phyloP scores from a whole-genome alignment of 768 basidiomycete genomes.

The Calocera viscosa region DNA sequence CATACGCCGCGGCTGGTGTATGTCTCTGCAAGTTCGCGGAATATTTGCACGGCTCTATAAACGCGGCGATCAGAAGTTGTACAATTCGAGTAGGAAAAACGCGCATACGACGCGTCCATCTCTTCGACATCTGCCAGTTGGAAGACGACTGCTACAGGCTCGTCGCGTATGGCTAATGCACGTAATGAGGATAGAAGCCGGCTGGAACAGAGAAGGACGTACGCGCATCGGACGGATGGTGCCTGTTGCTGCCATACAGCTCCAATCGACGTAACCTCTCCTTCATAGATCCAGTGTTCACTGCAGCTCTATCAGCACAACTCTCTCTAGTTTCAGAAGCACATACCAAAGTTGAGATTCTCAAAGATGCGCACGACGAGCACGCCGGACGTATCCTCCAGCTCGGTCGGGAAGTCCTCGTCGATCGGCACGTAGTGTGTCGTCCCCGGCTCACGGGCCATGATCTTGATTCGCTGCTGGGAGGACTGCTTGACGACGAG shows the following conservation, averaged over 20 bases:
- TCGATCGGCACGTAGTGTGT: conserved; percentile 82
- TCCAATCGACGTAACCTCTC: conserved; percentile 55
- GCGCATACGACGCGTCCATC: conserved; percentile 76
- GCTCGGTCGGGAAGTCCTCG: conserved; percentile 66
- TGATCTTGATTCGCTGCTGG: conserved; percentile 30
- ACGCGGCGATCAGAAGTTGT: neutral
- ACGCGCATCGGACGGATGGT: conserved; percentile 79
- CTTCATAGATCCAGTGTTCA: conserved; percentile 92
- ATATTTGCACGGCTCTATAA: conserved; percentile 66
- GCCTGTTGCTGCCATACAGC: conserved; percentile 64
- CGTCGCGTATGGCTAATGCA: conserved; percentile 40
- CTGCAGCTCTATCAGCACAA: conserved; percentile 28
- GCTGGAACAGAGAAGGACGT: conserved; percentile 19
- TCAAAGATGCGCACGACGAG: conserved; percentile 84
- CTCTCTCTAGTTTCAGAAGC: neutral
- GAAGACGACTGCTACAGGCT: conserved; percentile 71
- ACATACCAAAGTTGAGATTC: conserved; percentile 76
- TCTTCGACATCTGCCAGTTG: conserved; percentile 86
- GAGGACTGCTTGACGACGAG: conserved; percentile 31
- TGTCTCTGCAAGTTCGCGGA: conserved; percentile 63
- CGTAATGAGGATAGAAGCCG: conserved; percentile 10
- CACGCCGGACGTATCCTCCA: conserved; percentile 63
- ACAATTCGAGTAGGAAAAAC: neutral
- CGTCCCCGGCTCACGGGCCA: conserved; percentile 63
- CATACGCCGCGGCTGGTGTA: conserved; percentile 33